Conservation (phyloP, 768 basidiomycete species). For the Dentipellis sp. region DNA sequence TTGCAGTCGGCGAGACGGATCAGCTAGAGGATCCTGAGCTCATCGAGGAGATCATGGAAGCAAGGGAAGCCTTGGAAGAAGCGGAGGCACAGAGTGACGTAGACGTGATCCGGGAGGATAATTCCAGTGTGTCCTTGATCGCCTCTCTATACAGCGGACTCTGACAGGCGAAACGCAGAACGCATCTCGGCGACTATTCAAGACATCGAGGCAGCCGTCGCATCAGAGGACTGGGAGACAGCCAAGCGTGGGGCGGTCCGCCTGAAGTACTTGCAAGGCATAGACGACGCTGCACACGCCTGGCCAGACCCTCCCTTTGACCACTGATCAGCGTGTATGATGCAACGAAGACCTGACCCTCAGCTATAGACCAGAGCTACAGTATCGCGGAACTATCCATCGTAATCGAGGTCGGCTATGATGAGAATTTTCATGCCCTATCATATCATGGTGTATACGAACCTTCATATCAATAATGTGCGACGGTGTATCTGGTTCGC, state of each 20-base stretch:
- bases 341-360: no score
- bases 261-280: slow-evolving; percentile 65
- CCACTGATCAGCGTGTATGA: slow-evolving; percentile 13
- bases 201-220: slow-evolving; percentile 42
- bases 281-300: slow-evolving; percentile 41
- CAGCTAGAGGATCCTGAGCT: slow-evolving; percentile 61
- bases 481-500: no score
- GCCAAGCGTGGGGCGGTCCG: slow-evolving; percentile 55
- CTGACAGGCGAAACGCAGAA: slow-evolving; percentile 26
- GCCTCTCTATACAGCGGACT: not conserved
- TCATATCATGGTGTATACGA: no score
- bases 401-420: no score
- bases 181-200: slow-evolving; percentile 38
- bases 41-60: slow-evolving; percentile 71
- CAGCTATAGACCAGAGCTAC: no score
- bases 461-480: no score
- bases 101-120: slow-evolving; percentile 39
- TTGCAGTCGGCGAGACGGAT: slow-evolving; percentile 57
- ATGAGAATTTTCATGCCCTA: no score
- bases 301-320: slow-evolving; percentile 21
- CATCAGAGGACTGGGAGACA: slow-evolving; percentile 39
- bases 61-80: slow-evolving; percentile 66
- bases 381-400: no score
- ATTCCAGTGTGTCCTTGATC: slow-evolving; percentile 37
- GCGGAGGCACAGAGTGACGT: slow-evolving; percentile 42